A percentile compares a stretch with the other conserved stretches of the same genome.
Conservation (phyloP, 2,329 filamentous ascomycete genomes). For the Microsporum ferrugineum region DNA sequence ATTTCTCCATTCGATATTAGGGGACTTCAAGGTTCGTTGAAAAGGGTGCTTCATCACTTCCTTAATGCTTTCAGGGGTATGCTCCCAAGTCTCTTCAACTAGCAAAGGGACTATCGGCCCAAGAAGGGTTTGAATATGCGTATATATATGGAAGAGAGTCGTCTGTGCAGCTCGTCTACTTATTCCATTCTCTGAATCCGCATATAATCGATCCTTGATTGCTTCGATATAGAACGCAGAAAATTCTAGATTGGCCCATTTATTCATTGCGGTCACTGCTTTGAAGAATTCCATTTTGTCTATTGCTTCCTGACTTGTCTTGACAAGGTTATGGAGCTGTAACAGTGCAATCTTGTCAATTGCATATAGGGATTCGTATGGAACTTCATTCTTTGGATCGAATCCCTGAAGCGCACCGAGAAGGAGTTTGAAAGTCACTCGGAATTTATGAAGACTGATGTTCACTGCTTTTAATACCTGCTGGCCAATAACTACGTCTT, state of each 20-base stretch:
- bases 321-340: conserved; percentile 57
- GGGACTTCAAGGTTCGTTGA: conserved; percentile 26
- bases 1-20: conserved; percentile 30
- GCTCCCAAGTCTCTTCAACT: conserved; percentile 72
- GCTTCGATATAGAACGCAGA: conserved; percentile 92
- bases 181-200: conserved; percentile 56
- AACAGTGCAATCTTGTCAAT: conserved; percentile 65
- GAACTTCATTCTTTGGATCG: conserved; percentile 28
- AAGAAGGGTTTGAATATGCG: conserved; percentile 64
- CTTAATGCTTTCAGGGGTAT: conserved; percentile 56
- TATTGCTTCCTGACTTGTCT: conserved; percentile 54
- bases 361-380: conserved; percentile 43
- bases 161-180: conserved; percentile 47
- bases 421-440: conserved; percentile 81
- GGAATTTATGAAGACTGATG: conserved; percentile 68
- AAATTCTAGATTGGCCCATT: conserved; percentile 70
- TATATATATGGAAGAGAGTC: conserved; percentile 51
- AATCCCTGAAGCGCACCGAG: conserved; percentile 59
- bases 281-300: conserved; percentile 70
- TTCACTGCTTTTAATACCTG: conserved; percentile 67
- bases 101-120: conserved; percentile 70
- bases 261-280: conserved; percentile 60
- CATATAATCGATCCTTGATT: conserved; percentile 85
- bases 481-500: conserved; percentile 71
- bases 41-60: conserved; percentile 37